Base-by-base conservation (phyloP, 257 asterid species). In the Fraxinus excelsior region DNA sequence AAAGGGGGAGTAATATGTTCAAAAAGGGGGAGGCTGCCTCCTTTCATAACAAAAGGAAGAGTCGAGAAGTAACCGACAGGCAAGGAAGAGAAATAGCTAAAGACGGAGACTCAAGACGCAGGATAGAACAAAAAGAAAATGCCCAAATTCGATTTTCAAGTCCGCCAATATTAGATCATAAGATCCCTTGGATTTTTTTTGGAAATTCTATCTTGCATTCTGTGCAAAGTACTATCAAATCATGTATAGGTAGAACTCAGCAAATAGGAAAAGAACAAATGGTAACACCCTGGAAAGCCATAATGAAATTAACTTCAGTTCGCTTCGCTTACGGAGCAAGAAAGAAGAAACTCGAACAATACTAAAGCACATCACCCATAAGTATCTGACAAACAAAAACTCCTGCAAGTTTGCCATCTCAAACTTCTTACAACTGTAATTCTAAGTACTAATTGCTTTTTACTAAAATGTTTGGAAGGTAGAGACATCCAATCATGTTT, bases 401-500 rank as follows among this genome's bases (percentile, higher is more conserved):
- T 12, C 23, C 28, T 6, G 8, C n/a, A 67, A 44, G 25, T 4
- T 70, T 18, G 37, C 13, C 75, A 79, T 26, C 16, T 62, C 34
- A 62, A 62, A 25, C 68, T 25, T 38, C 53, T 65, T 73, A 67
- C 87, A 74, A 70, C 82, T 65, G 67, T 40, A 66, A 26, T 76
- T 67, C 74, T 67, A n/a, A 14, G 66, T 23, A 18, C 25, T 19
- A 60, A 26, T 11, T 7, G 68, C 3, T 64, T 31, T 29, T 14
- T 1, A 1, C 56, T 46, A 7, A 42, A 25, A 19, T 14, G 4
- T 37, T 21, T 26, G 16, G 5, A 71, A 35, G 37, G 68, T 67
- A 14, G 7, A 62, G 23, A 38, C 28, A 2, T 25, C 9, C 37
- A 37, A 67, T 74, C 70, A 92, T 74, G 85, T 49, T 71, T 89